Evolutionary conservation across 345 rosid genomes (phyloP).

Genomic region (Zanthoxylum bungeanum): DNA sequence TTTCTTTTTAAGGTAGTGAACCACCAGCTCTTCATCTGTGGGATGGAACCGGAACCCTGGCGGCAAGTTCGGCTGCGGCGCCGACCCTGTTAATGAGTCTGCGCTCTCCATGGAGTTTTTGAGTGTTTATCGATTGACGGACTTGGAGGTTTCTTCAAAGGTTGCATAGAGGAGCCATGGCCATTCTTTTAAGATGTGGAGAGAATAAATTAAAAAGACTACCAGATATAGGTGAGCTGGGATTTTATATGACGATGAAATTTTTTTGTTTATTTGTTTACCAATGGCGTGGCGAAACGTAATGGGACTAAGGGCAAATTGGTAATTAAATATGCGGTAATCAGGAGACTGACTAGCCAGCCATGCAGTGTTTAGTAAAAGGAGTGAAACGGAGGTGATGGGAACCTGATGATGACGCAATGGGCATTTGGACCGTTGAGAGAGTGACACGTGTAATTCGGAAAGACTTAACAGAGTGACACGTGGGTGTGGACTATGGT

Average conservation of each 20-base stretch:
- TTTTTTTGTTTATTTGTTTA: not conserved
- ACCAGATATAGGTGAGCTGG: too few relatives aligned
- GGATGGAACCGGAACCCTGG: slow-evolving; percentile 99
- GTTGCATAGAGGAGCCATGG: slow-evolving; percentile 26
- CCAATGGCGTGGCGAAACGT: not conserved
- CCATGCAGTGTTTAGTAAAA: slow-evolving; percentile 15
- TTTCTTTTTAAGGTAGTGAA: slow-evolving; percentile 89
- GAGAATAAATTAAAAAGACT: slow-evolving; percentile 1
- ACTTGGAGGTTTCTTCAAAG: slow-evolving; percentile 13
- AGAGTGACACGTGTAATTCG: slow-evolving; percentile 27
- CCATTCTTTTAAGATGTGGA: slow-evolving; percentile 27
- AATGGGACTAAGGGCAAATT: not conserved
- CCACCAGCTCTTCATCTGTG: slow-evolving; percentile 94
- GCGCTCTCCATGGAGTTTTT: slow-evolving; percentile 92
- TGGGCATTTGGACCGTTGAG: slow-evolving; percentile 18
- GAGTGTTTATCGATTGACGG: too few relatives aligned
- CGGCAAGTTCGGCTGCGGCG: slow-evolving; percentile 79
- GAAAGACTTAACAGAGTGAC: slow-evolving; percentile 1
- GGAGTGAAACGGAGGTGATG: slow-evolving; percentile 3
- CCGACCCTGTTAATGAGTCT: slow-evolving; percentile 64
- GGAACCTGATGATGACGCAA: too few relatives aligned
- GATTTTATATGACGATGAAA: not conserved
- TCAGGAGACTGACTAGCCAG: slow-evolving; percentile 24
- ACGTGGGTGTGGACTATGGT: slow-evolving; percentile 23
- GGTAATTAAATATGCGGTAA: slow-evolving; percentile 3